Base-by-base conservation (phyloP, 495 filamentous ascomycete species). In the Evansstolkia leycettana region DNA sequence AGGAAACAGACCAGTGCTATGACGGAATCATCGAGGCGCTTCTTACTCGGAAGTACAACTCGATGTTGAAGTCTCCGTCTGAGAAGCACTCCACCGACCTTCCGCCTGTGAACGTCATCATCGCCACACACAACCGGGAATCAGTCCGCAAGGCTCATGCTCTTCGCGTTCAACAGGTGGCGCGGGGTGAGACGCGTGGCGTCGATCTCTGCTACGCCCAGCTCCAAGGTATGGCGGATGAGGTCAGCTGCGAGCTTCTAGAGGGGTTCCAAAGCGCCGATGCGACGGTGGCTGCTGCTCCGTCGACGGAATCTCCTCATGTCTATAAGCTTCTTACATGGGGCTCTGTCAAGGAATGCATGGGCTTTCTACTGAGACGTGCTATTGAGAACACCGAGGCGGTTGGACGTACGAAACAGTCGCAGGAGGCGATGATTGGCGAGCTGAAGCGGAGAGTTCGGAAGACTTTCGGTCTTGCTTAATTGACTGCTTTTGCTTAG, bases 151-250 rank as follows among this genome's bases (percentile, higher is more conserved):
- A 76, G 48, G 84, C 83, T 2, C 75, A 82, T 28, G 58, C 60
- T 1, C 55, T 83, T 17, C 67, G 72, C 24, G 64, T 69, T 7
- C 39, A 60, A 25, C 77, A 80, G 43, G 50, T 58, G 0, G 38
- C 46, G 10, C 49, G 38, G 1, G 67, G 59, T 1, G 57, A 71
- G 39, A 20, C 51, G 16, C 58, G 52, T 24, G 59, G 45, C n/a
- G 67, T 73, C 3, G 71, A 82, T 15, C 64, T 94, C 11, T 75
- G 75, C 17, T 94, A 87, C 57, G 89, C 83, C 5, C 90, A 98
- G 58, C 71, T 98, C 5, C 82, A 89, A 67, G 90, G 90, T 14
- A 95, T 95, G 90, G 90, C 90, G 11, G 90, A 98, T 42, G 90
- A 98, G 48, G 76, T 98, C 14, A 84, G 78, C 57, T 82, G 83